phyloP scores from a whole-genome alignment of 352 stramenopile species.

The Phytophthora sojae region DNA sequence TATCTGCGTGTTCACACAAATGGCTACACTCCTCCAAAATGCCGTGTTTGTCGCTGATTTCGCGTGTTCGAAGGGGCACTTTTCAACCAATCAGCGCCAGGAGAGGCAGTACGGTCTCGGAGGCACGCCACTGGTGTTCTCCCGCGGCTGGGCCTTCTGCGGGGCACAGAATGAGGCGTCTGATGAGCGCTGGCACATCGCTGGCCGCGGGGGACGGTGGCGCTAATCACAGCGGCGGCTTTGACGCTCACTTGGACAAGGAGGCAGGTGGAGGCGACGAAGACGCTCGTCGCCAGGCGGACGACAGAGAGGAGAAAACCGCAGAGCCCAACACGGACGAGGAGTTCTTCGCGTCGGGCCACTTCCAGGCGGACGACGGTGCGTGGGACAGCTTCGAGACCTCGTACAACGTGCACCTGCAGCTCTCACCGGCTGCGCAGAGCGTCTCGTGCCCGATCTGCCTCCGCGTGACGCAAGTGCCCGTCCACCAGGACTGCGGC shows the following conservation, averaged over 20 bases:
- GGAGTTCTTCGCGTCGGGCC: constrained; percentile 17
- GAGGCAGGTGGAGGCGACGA: constrained; percentile 3
- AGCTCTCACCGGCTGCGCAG: constrained; percentile 27
- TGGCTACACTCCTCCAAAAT: constrained; percentile 22
- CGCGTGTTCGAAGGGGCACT: constrained; percentile 14
- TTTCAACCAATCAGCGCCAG: constrained; percentile 35
- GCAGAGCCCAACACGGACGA: constrained; percentile 29
- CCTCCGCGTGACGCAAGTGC: constrained; percentile 45
- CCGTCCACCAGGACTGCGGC: constrained; percentile 58
- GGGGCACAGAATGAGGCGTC: constrained; percentile 26
- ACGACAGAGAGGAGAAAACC: constrained; percentile 38
- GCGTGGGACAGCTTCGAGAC: constrained; percentile 35
- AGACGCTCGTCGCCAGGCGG: constrained; percentile 7
- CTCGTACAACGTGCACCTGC: constrained; percentile 39
- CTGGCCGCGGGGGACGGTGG: constrained; percentile 12
- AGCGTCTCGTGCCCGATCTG: constrained; percentile 57
- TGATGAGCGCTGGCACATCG: background rate
- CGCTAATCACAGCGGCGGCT: background rate
- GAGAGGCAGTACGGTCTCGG: constrained; percentile 13
- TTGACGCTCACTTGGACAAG: background rate
- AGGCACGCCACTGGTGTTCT: constrained; percentile 19
- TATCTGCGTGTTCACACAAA: constrained; percentile 17
- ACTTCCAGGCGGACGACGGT: constrained; percentile 24
- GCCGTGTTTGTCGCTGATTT: constrained; percentile 1
- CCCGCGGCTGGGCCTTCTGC: constrained; percentile 13